phyloP scores from a whole-genome alignment of 345 rosid species.

The Ceriops tagal region DNA sequence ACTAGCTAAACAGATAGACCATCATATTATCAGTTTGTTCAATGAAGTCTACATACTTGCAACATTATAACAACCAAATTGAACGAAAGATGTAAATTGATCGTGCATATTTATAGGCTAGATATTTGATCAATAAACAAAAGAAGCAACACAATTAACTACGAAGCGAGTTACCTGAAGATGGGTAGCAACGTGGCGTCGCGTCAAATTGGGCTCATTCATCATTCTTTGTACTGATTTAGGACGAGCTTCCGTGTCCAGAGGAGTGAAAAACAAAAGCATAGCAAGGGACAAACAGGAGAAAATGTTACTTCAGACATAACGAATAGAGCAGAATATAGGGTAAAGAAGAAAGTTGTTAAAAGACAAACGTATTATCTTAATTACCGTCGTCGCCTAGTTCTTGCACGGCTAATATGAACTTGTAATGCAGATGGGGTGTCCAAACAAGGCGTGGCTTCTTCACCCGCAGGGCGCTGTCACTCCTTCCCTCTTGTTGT shows the following conservation, averaged over 20 bases:
- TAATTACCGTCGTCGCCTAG: conserved; percentile 26
- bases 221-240: conserved; percentile 36
- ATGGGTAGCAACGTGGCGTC: conserved; percentile 51
- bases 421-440: conserved; percentile 39
- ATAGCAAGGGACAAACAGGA: neutral
- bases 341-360: neutral
- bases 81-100: too few species aligned
- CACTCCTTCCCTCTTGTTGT: neutral
- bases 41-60: too few species aligned
- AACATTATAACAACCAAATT: too few species aligned
- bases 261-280: neutral
- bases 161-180: conserved; percentile 42
- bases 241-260: conserved; percentile 37
- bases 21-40: too few species aligned
- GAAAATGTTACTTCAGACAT: neutral
- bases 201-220: conserved; percentile 39
- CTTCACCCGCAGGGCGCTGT: neutral
- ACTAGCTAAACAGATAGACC: too few species aligned
- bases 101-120: neutral
- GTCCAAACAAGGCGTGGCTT: conserved; percentile 31
- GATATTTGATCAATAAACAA: neutral
- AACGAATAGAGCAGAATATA: neutral
- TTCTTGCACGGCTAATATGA: conserved; percentile 30
- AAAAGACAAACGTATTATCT: neutral
- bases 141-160: neutral